Base-by-base conservation (phyloP, 1,284 basidiomycete species). In the Omphalotus olearius region DNA sequence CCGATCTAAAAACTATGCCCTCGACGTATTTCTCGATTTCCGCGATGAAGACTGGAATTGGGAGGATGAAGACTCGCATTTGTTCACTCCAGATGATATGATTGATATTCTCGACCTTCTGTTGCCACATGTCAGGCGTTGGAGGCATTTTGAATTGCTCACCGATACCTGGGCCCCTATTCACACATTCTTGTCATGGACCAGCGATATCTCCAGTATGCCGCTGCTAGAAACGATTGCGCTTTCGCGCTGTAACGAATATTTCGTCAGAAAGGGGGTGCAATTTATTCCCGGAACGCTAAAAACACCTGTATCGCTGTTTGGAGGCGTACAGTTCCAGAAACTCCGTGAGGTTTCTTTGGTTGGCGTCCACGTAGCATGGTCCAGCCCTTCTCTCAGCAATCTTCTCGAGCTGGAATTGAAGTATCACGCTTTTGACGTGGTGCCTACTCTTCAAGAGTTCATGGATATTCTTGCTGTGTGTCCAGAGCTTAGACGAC, bases 101-200 rank as follows among this genome's bases (percentile, higher is more conserved):
- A 66, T 73, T 43, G 53, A 60, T 5, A 58, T 78, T 20, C 63
- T 80, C 51, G 66, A 64, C 11, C 61, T 75, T 28, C 64, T 82
- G 10, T 55, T 75, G 7, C 69, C 70, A 11, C 73, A 75, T 14
- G 67, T 69, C 9, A 46, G 57, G 13, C 71, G 76, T 42, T 82
- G 79, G 79, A 63, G 66, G 44, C 63, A 56, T 7, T 48, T 82
- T 42, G 71, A 76, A 49, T 62, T 82, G 20, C 62, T 78, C 39
- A 71, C 77, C 1, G 79, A 82, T 54, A 82, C 77, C 3, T 82
- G 80, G 80, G 66, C 66, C 4, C 79, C 80, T 11, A 73, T 82
- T 6, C 73, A 73, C 56, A 64, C 69, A 4, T 79, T 82, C 56
- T 68, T 82, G 6, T 65, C 64, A 41, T 65, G 64, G 41, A 71